Conservation (phyloP, 805 yeast genomes). For the Candida ovalis region DNA sequence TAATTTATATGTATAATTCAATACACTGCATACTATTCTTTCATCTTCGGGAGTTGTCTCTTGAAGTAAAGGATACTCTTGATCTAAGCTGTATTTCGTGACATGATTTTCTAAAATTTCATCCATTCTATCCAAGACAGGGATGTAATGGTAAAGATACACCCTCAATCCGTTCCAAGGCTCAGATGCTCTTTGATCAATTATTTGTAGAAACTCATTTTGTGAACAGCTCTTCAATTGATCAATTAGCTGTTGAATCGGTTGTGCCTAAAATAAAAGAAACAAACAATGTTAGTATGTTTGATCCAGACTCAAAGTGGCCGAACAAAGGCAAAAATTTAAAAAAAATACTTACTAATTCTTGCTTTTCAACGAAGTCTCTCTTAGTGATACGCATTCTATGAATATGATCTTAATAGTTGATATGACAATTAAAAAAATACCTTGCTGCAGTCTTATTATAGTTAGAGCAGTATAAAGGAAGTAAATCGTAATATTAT, state of each 20-base stretch:
- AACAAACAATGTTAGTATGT: slow-evolving; percentile 5
- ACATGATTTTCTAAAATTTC: slow-evolving; percentile 53
- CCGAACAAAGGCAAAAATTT: slow-evolving; percentile 2
- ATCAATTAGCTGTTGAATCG: slow-evolving; percentile 15
- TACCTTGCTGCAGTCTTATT: no score
- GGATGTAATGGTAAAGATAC: slow-evolving; percentile 71
- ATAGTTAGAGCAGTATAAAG: no score
- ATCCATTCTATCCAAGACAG: slow-evolving; percentile 74
- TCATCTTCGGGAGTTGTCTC: slow-evolving; percentile 46
- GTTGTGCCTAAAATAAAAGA: slow-evolving; percentile 12
- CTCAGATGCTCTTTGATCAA: slow-evolving; percentile 17
- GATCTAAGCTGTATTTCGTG: slow-evolving; percentile 48
- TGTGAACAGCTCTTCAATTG: slow-evolving; percentile 14
- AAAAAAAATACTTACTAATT: slow-evolving; percentile 5
- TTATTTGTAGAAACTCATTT: slow-evolving; percentile 19
- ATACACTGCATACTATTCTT: slow-evolving; percentile 43
- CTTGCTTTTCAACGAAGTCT: slow-evolving; percentile 17
- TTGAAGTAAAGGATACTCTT: slow-evolving; percentile 43
- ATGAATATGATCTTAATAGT: background rate
- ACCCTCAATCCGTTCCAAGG: slow-evolving; percentile 33
- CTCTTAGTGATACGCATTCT: slow-evolving; percentile 16
- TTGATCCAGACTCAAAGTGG: no score
- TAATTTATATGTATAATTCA: slow-evolving; percentile 58
- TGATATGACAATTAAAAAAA: background rate
- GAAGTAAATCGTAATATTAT: no score